Evolutionary conservation across 108 stramenopile species (phyloP).

Genomic region (Cylindrotheca fusiformis): DNA sequence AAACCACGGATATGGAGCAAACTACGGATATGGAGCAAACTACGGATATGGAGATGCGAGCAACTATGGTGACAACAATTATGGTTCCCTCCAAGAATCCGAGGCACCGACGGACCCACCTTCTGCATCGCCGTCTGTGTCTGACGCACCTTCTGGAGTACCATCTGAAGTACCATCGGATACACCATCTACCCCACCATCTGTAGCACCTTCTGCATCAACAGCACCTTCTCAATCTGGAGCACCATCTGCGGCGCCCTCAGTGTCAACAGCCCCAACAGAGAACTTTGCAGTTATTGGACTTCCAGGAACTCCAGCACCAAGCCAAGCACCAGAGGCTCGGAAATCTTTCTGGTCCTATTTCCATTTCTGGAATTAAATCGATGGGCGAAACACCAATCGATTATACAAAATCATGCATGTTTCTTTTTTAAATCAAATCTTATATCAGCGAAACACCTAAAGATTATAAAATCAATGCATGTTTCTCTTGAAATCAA

Average conservation of each 20-base stretch:
- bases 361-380: no score
- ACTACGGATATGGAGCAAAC: no score
- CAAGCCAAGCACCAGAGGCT: neutral
- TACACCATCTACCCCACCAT: neutral
- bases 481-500: no score
- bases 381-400: no score
- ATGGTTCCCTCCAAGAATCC: neutral
- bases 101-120: neutral
- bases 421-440: no score
- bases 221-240: neutral
- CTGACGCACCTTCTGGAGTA: neutral
- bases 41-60: neutral
- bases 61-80: neutral
- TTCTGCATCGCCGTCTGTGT: neutral
- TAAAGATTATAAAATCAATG: no score
- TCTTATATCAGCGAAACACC: no score
- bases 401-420: no score
- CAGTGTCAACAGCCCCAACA: neutral
- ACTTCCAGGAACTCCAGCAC: neutral
- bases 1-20: slow-evolving; percentile 1
- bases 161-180: slow-evolving; percentile 1
- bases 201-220: slow-evolving; percentile 6
- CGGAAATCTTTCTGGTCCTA: no score
- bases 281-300: neutral
- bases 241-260: neutral